phyloP scores from a whole-genome alignment of 257 asterid species.

The Penstemon davidsonii region DNA sequence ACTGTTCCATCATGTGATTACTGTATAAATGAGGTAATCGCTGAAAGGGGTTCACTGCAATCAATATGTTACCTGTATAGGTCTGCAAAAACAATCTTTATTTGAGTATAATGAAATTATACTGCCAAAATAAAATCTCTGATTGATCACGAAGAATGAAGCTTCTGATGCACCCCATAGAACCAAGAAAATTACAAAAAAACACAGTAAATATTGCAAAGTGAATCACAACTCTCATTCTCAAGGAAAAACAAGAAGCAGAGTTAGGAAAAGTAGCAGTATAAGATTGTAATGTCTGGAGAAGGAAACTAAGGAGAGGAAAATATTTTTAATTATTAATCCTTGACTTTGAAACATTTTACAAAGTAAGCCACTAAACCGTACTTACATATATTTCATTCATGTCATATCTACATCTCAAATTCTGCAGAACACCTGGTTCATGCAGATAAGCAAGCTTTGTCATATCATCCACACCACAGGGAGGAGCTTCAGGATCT shows the following conservation, averaged over 20 bases:
- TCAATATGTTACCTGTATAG: slow-evolving; percentile 86
- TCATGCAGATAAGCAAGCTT: slow-evolving; percentile 89
- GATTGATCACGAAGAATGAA: background rate
- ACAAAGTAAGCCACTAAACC: slow-evolving; percentile 3
- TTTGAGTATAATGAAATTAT: slow-evolving; percentile 24
- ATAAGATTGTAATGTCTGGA: slow-evolving; percentile 1
- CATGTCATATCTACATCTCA: slow-evolving; percentile 64
- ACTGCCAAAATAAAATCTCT: too few relatives aligned
- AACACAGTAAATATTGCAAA: background rate
- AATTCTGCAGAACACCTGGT: slow-evolving; percentile 82
- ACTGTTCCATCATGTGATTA: slow-evolving; percentile 64
- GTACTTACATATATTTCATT: slow-evolving; percentile 83
- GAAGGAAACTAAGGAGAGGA: slow-evolving; percentile 8
- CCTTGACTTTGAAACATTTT: slow-evolving; percentile 14
- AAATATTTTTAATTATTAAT: background rate
- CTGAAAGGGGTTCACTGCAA: slow-evolving; percentile 89
- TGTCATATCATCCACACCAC: slow-evolving; percentile 94
- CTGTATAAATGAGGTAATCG: slow-evolving; percentile 72
- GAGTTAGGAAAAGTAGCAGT: background rate
- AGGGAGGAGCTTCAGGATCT: slow-evolving; percentile 72
- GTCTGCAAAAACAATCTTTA: slow-evolving; percentile 55
- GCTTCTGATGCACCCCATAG: slow-evolving; percentile 10
- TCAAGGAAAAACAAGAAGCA: background rate
- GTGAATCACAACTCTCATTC: background rate
- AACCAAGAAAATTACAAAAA: background rate